A percentile compares a stretch with the other conserved stretches of the same genome.
Conservation (phyloP, 805 yeast species). For the Wickerhamomyces hampshirensis region DNA sequence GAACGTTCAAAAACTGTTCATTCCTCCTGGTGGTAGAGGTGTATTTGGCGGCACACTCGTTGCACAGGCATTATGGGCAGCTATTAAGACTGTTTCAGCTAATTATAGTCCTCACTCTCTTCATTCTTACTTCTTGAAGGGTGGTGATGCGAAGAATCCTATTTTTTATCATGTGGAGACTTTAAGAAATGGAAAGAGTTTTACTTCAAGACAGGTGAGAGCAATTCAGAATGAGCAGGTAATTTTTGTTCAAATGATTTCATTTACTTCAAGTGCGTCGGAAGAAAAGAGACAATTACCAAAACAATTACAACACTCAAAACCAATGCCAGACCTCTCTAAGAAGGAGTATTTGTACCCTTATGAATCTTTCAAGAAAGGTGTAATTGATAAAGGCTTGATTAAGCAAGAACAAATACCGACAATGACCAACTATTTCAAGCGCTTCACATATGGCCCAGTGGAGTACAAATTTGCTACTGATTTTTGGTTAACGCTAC, state of each 20-base stretch:
- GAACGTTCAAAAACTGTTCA: conserved; percentile 21
- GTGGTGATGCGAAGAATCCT: conserved; percentile 43
- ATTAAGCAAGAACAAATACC: conserved; percentile 6
- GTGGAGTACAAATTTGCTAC: conserved; percentile 31
- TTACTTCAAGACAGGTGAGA: conserved; percentile 46
- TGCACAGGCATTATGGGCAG: conserved; percentile 61
- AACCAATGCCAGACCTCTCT: conserved; percentile 14
- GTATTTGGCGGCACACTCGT: conserved; percentile 69
- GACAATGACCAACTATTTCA: conserved; percentile 19
- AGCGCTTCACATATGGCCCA: conserved; percentile 29
- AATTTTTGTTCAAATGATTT: conserved; percentile 47
- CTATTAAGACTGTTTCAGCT: conserved; percentile 44
- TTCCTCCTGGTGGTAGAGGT: conserved; percentile 55
- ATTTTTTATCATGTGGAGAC: conserved; percentile 50
- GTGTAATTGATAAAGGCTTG: conserved; percentile 11
- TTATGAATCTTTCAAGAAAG: conserved; percentile 9
- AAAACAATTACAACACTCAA: conserved; percentile 13
- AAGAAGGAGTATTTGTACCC: conserved; percentile 13
- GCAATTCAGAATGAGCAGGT: conserved; percentile 50
- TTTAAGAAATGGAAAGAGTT: conserved; percentile 48
- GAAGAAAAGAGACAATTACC: conserved; percentile 4
- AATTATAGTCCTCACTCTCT: conserved; percentile 52
- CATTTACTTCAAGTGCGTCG: conserved; percentile 13
- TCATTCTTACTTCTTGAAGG: conserved; percentile 56
- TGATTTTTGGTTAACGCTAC: conserved; percentile 26